Evolutionary conservation across 2,329 filamentous ascomycete species (phyloP), one percentile per base, ranked within the genome.

Genomic region (Triangularia verruculosa): DNA sequence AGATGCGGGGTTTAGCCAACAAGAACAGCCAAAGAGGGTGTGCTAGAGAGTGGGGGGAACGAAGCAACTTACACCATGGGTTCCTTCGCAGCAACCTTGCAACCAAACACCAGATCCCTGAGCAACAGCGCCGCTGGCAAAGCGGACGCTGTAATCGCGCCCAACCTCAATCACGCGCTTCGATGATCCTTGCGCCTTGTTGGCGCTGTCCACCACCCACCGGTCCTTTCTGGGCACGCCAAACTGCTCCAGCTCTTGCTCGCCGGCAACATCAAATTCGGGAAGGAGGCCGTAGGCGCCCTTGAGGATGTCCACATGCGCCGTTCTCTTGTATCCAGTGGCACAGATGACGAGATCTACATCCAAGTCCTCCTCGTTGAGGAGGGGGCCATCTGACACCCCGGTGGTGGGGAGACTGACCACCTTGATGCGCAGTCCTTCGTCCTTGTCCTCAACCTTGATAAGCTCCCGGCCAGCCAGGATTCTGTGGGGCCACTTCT

Each of bases 41-140:
- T 6, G 22, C 47, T 20, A 51, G 28, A 52, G 15, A 61, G 32
- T 8, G 62, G 53, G 22, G 47, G 28, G 47, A 15, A 60, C n/a
- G 30, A 11, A 61, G 59, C 51, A n/a, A 87, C 90, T 87, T 84
- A 94, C 90, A 64, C 94, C 94, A 76, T 98, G 94, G 32, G 93
- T 96, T 66, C 83, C 87, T 80, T 98, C 93, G 74, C 93, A 96
- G 79, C 93, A 97, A 30, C 94, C 94, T 76, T 98, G 95, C 70
- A 98, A 81, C 89, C 91, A 98, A 64, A 98, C 82, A 3, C 93
- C 93, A 13, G 92, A 89, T 53, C 88, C 86, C 0, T 82, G 74
- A n/a, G 86, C 83, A 32, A 98, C 89, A 56, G 84, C 82, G 28
- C 85, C 88, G 1, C 84, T 79, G 57, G 85, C 82, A 73, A 96